Evolutionary conservation across 768 basidiomycete genomes (phyloP), one percentile per base, ranked within the genome.

Genomic region (Trametes villosa): DNA sequence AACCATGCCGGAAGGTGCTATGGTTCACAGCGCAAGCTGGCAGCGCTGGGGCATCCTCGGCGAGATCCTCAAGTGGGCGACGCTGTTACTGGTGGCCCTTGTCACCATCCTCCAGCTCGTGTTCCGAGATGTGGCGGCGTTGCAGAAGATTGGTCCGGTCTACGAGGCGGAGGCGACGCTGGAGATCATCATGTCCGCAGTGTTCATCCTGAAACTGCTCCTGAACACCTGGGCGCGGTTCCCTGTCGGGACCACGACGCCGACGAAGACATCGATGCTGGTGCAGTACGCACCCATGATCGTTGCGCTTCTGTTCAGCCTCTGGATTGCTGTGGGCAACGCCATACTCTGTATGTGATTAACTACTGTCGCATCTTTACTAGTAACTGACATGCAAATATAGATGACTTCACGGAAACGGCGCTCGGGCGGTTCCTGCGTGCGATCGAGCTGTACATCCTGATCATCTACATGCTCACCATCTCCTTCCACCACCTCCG

Each of bases 371-470:
- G 8, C 26, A 4, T n/a, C 18, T 8, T 20, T 7, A 11, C 4
- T 9, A 2, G 18, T 30, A 27, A 18, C 42, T 31, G 22, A 45
- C 15, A 7, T 24, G 1, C 15, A 15, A 15, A 4, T n/a, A 3
- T 64, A 91, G 89, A 87, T 70, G 74, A 77, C 53, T 90, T 91
- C 68, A 83, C 89, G 3, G 91, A 92, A 73, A 83, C 83, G 7
- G 77, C 79, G 11, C 74, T 88, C 1, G 91, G 90, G n/a, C 85
- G 87, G 46, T 83, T 91, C 65, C 70, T 85, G 51, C 76, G 85
- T 65, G 86, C 85, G 15, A 72, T 86, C 33, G 86, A 88, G 67
- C 65, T 86, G 24, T 92, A 86, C 67, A 78, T 86, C 42, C 72
- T 87, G 44, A 76, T 88, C 57, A 71, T 89, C n/a, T 83, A 81